Evolutionary conservation across 139 green algal genomes (phyloP).

Genomic region (Spirogloea muscicola): DNA sequence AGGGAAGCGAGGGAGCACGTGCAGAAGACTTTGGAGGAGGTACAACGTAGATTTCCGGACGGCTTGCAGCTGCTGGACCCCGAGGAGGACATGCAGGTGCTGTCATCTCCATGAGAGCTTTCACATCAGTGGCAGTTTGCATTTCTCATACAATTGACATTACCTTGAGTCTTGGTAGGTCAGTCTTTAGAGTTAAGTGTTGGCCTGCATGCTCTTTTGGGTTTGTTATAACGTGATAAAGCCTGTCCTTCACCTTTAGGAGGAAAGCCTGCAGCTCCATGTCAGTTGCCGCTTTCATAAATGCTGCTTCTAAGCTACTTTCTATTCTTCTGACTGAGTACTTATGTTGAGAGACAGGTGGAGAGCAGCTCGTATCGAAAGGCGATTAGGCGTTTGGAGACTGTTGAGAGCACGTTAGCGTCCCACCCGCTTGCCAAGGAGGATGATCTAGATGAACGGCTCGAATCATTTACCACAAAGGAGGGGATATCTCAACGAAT

Average conservation of each 20-base stretch:
- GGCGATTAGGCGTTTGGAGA: slow-evolving; percentile 44
- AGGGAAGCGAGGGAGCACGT: slow-evolving; percentile 46
- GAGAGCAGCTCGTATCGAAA: slow-evolving; percentile 29
- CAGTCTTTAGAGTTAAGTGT: too few species aligned
- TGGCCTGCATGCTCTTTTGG: too few species aligned
- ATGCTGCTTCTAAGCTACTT: too few species aligned
- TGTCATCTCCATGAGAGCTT: too few species aligned
- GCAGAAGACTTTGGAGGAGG: slow-evolving; percentile 30
- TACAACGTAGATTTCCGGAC: slow-evolving; percentile 48
- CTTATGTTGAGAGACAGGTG: slow-evolving; percentile 8
- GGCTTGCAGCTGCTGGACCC: slow-evolving; percentile 75
- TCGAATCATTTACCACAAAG: slow-evolving; percentile 15
- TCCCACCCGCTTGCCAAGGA: slow-evolving; percentile 4
- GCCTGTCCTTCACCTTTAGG: too few species aligned
- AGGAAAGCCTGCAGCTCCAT: too few species aligned
- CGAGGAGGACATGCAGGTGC: slow-evolving; percentile 79
- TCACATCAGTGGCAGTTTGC: too few species aligned
- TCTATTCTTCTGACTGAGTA: too few species aligned
- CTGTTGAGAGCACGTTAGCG: slow-evolving; percentile 30
- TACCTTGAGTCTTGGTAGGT: too few species aligned
- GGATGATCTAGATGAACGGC: neutral
- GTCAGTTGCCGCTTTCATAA: too few species aligned
- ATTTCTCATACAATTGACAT: too few species aligned
- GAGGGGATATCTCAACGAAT: neutral
- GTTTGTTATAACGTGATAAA: too few species aligned